Percentiles rank a stretch among this genome's conserved stretches.
Conservation (phyloP, 2,329 filamentous ascomycete species). For the Byssochlamys sp. region DNA sequence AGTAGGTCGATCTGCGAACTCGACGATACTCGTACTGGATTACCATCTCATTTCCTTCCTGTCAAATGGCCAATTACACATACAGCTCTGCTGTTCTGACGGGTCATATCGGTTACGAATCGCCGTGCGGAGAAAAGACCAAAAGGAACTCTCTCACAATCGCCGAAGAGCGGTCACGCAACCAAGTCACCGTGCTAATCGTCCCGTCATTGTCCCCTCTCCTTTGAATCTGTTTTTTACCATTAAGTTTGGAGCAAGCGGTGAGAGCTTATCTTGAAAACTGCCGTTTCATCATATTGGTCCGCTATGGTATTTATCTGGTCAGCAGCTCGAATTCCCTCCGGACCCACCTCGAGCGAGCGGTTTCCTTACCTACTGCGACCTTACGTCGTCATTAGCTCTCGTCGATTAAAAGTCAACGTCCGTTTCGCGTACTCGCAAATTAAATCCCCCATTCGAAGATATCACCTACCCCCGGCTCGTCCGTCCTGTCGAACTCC, state of each 20-base stretch:
- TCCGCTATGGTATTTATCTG: slow-evolving; percentile 19
- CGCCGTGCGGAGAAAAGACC: neutral
- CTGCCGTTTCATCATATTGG: neutral
- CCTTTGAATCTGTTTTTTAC: slow-evolving; percentile 2
- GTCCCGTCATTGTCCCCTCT: neutral
- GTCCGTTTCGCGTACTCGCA: slow-evolving; percentile 16
- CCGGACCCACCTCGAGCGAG: slow-evolving; percentile 19
- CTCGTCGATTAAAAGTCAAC: slow-evolving; percentile 14
- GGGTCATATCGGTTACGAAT: neutral
- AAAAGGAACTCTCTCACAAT: neutral
- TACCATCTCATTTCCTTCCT: neutral
- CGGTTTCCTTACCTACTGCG: slow-evolving; percentile 11
- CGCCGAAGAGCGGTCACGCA: neutral
- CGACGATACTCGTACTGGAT: slow-evolving; percentile 5
- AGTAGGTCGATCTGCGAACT: slow-evolving; percentile 41
- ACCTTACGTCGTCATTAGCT: slow-evolving; percentile 14
- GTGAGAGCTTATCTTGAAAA: neutral
- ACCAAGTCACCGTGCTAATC: neutral
- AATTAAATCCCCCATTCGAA: slow-evolving; percentile 8
- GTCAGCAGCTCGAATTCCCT: slow-evolving; percentile 18
- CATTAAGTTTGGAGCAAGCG: slow-evolving; percentile 4
- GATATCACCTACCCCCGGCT: neutral
- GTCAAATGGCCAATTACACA: neutral
- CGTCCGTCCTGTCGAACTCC: neutral
- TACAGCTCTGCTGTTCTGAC: neutral